Percentiles rank a stretch among this genome's conserved stretches.
Conservation (phyloP, 352 stramenopile genomes). For the Phytophthora sp. region DNA sequence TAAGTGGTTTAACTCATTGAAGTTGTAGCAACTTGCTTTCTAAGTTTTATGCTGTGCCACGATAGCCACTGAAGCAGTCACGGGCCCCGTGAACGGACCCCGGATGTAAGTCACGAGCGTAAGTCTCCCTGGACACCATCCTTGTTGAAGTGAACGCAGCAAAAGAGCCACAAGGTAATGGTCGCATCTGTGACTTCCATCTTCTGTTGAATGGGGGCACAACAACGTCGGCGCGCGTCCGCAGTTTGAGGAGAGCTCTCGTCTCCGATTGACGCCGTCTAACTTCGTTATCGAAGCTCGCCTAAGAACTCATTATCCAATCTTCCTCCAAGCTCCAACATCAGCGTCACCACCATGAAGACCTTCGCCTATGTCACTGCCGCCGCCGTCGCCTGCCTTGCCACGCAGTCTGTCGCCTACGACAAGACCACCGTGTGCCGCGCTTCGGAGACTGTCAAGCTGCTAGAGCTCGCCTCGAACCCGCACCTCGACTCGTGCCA, state of each 20-base stretch:
- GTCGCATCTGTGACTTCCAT: too few species aligned
- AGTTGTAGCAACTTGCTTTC: constrained; percentile 16
- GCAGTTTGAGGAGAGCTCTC: constrained; percentile 18
- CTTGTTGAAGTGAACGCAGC: constrained; percentile 19
- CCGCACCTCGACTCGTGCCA: constrained; percentile 34
- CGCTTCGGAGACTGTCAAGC: constrained; percentile 38
- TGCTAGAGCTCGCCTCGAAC: constrained; percentile 31
- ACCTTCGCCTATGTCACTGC: constrained; percentile 37
- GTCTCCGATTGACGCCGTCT: background rate
- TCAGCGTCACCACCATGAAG: constrained; percentile 48
- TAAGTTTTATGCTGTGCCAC: constrained; percentile 28
- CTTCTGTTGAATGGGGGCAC: too few species aligned
- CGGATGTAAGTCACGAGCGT: background rate
- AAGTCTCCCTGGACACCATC: constrained; percentile 8
- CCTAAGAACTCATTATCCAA: constrained; percentile 44
- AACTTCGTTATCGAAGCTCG: background rate
- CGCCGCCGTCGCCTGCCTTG: constrained; percentile 29
- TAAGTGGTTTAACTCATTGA: constrained; percentile 18
- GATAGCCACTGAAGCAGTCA: constrained; percentile 24
- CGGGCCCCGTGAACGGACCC: too few species aligned
- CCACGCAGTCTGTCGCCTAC: constrained; percentile 40
- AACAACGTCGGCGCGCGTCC: constrained; percentile 4
- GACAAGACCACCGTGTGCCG: constrained; percentile 35
- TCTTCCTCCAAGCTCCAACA: constrained; percentile 43
- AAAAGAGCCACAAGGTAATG: constrained; percentile 15